Conservation (phyloP, 2,329 filamentous ascomycete species). For the Fusarium globosum region DNA sequence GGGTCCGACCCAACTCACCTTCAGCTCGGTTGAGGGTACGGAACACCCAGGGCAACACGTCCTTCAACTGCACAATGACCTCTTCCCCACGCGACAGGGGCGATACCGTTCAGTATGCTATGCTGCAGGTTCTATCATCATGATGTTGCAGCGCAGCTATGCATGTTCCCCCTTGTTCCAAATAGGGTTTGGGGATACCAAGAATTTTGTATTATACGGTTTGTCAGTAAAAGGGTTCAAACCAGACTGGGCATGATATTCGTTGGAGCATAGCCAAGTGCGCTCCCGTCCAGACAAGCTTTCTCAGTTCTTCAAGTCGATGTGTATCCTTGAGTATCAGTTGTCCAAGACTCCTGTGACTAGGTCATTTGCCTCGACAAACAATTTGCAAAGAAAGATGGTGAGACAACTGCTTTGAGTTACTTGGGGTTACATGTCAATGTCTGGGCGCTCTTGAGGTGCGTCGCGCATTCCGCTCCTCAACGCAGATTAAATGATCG, state of each 20-base stretch:
- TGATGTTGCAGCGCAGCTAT: conserved; percentile 13
- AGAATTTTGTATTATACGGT: background rate
- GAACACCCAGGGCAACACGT: background rate
- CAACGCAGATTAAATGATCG: background rate
- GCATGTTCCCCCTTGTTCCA: background rate
- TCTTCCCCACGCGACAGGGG: conserved; percentile 21
- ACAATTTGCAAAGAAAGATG: background rate
- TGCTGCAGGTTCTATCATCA: conserved; percentile 9
- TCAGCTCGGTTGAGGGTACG: conserved; percentile 10
- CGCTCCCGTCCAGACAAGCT: background rate
- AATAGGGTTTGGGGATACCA: background rate
- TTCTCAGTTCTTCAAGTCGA: background rate
- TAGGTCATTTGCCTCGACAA: background rate
- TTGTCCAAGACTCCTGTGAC: background rate
- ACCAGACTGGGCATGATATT: background rate
- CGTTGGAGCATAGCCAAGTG: background rate
- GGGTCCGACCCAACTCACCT: conserved; percentile 4
- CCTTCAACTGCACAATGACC: conserved; percentile 1
- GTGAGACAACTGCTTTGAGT: background rate
- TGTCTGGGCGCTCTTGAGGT: conserved; percentile 19
- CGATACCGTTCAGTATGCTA: background rate
- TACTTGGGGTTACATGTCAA: background rate
- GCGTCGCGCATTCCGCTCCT: conserved; percentile 22
- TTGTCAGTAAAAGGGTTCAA: background rate
- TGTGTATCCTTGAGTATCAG: background rate